Conservation (phyloP, 1,284 basidiomycete species). For the Chalciporus piperatoides region DNA sequence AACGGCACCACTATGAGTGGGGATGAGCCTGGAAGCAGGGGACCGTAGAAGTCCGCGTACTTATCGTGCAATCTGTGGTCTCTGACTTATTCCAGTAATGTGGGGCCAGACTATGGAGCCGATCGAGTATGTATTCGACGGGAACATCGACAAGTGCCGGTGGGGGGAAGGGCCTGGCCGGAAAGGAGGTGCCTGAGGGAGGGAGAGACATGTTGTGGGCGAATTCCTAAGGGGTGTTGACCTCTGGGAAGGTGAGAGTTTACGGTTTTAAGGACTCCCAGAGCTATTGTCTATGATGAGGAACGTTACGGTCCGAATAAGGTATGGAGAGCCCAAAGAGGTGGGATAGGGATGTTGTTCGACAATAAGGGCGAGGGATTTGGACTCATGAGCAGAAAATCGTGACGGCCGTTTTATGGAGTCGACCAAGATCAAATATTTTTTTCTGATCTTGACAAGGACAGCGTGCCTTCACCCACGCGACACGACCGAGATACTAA, state of each 20-base stretch:
- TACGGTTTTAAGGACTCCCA: conserved; percentile 20
- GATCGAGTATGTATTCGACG: conserved; percentile 64
- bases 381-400: background rate
- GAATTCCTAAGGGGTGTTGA: conserved; percentile 24
- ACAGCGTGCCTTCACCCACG: conserved; percentile 2
- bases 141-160: conserved; percentile 60
- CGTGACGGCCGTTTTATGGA: background rate
- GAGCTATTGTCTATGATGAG: conserved; percentile 38
- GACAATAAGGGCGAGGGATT: background rate
- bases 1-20: conserved; percentile 46
- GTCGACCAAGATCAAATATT: background rate
- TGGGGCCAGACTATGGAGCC: conserved; percentile 61
- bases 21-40: conserved; percentile 1
- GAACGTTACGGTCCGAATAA: conserved; percentile 28
- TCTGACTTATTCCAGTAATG: conserved; percentile 69
- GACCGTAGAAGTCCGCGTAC: conserved; percentile 37
- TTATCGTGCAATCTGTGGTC: conserved; percentile 70
- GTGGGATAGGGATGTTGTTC: background rate
- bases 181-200: conserved; percentile 39
- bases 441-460: background rate
- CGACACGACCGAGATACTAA: background rate
- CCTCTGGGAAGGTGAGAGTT: background rate
- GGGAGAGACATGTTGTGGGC: conserved; percentile 20
- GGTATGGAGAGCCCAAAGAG: conserved; percentile 24
- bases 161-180: conserved; percentile 58